Conservation (phyloP, 768 basidiomycete species). For the Neoboletus brunneissimus region DNA sequence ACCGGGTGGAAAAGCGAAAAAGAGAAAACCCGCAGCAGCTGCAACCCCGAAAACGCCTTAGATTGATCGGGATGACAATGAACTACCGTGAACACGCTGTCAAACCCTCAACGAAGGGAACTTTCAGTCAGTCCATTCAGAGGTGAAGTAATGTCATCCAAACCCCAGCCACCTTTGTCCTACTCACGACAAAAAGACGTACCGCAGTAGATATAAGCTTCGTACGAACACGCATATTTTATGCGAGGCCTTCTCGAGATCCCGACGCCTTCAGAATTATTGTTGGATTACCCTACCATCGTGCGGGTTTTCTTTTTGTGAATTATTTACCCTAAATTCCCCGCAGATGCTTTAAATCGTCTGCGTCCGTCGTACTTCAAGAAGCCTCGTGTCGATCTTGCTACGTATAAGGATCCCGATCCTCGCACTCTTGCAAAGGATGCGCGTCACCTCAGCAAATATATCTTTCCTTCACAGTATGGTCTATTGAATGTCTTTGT, state of each 20-base stretch:
- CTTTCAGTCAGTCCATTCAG: constrained; percentile 14
- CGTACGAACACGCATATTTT: constrained; percentile 60
- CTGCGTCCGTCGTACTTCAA: constrained; percentile 44
- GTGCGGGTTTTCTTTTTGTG: constrained; percentile 39
- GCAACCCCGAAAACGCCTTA: constrained; percentile 30
- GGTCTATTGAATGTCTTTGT: constrained; percentile 60
- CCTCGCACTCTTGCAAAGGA: constrained; percentile 45
- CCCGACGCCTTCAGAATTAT: constrained; percentile 48
- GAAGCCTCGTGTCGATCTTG: constrained; percentile 27
- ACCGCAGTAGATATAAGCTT: constrained; percentile 53
- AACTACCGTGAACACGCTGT: constrained; percentile 1
- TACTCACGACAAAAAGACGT: constrained; percentile 29
- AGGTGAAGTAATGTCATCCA: constrained; percentile 10
- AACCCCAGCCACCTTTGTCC: not conserved
- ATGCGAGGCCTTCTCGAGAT: constrained; percentile 56
- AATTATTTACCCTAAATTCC: not conserved
- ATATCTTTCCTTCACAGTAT: constrained; percentile 83
- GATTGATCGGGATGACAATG: constrained; percentile 4
- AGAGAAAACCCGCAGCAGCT: constrained; percentile 11
- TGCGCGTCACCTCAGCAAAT: constrained; percentile 69
- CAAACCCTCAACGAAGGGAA: constrained; percentile 6
- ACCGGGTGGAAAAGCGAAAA: constrained; percentile 23
- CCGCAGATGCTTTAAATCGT: constrained; percentile 64
- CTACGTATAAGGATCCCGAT: constrained; percentile 43
- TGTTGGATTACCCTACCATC: constrained; percentile 65